phyloP scores from a whole-genome alignment of 257 asterid genomes.

The Solanum peruvianum region DNA sequence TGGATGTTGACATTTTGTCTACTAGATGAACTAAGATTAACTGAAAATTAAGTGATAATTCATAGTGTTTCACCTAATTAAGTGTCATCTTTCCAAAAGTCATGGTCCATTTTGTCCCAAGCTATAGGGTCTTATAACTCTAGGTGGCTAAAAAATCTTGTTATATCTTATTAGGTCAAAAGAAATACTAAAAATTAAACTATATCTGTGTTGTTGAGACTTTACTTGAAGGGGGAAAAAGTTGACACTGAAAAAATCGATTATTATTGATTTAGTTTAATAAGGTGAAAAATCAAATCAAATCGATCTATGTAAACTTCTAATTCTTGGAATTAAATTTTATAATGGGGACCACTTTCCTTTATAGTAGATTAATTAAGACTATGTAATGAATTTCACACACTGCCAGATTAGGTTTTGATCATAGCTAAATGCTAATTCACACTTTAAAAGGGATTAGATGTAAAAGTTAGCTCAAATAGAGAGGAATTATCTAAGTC shows the following conservation, averaged over 20 bases:
- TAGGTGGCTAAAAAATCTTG: background rate
- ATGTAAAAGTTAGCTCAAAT: background rate
- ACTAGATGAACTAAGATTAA: background rate
- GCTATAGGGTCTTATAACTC: background rate
- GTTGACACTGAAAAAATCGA: rapidly evolving
- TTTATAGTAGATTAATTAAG: background rate
- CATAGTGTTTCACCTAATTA: background rate
- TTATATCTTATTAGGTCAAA: background rate
- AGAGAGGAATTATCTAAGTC: background rate
- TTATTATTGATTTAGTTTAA: background rate
- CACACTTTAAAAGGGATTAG: background rate
- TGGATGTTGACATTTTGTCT: background rate
- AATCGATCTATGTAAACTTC: background rate
- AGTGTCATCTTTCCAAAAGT: background rate
- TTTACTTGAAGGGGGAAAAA: background rate
- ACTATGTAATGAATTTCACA: background rate
- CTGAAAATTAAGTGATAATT: background rate
- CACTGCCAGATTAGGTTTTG: background rate
- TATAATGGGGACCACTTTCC: background rate
- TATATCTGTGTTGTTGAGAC: background rate
- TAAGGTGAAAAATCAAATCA: background rate
- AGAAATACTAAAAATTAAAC: background rate
- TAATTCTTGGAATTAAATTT: background rate
- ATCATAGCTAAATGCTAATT: background rate
- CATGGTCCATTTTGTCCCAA: background rate